Percentiles rank a stretch among this genome's conserved stretches.
phyloP scores from a whole-genome alignment of 371 early-diverging fungal genomes.

The Mucor irregularis region DNA sequence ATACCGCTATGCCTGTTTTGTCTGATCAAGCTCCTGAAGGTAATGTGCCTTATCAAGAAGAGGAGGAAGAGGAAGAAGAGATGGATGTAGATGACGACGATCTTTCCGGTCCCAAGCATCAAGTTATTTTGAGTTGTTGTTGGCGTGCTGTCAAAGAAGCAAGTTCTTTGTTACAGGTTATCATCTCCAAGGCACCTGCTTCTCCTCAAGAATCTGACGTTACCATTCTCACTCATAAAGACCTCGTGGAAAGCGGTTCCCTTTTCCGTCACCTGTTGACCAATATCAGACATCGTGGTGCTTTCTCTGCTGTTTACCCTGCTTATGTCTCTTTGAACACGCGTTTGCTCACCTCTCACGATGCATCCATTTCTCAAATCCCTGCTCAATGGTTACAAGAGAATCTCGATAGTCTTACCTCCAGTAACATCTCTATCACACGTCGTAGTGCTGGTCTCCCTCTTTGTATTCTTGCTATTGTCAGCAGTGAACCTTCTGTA shows the following conservation, averaged over 20 bases:
- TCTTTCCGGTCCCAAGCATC: constrained; percentile 66
- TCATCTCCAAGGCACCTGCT: constrained; percentile 39
- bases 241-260: constrained; percentile 56
- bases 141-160: constrained; percentile 94
- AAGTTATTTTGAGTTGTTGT: constrained; percentile 86
- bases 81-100: constrained; percentile 34
- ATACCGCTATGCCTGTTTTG: constrained; percentile 68
- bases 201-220: background rate
- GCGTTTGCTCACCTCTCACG: constrained; percentile 59
- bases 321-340: constrained; percentile 75
- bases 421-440: constrained; percentile 81
- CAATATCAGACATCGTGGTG: constrained; percentile 89
- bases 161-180: constrained; percentile 45
- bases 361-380: constrained; percentile 44
- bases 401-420: constrained; percentile 51
- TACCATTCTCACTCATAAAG: constrained; percentile 26
- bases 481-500: constrained; percentile 72
- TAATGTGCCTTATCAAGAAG: constrained; percentile 77
- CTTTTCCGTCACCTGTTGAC: constrained; percentile 64
- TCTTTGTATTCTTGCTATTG: constrained; percentile 81
- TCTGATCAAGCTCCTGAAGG: constrained; percentile 84
- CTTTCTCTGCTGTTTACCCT: constrained; percentile 87
- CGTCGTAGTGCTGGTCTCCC: constrained; percentile 94
- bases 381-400: constrained; percentile 68
- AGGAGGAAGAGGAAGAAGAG: constrained; percentile 63